Evolutionary conservation across 768 basidiomycete species (phyloP).

Genomic region (Amanita fuliginea): DNA sequence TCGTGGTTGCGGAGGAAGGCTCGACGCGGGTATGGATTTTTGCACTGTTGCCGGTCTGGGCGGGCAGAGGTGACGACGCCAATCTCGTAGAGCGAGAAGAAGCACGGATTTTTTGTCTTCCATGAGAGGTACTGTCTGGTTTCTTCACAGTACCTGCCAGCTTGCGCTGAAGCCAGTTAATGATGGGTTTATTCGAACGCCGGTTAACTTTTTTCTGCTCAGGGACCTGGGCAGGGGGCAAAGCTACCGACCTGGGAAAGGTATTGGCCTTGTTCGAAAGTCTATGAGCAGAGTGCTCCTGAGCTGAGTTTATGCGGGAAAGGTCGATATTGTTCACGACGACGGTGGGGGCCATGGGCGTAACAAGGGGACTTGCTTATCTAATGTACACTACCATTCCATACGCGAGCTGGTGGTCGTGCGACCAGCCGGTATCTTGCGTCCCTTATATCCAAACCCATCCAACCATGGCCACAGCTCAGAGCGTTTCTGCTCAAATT

Average conservation of each 20-base stretch:
- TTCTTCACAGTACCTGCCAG: slow-evolving; percentile 62
- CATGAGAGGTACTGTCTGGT: slow-evolving; percentile 23
- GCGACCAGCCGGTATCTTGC: slow-evolving; percentile 50
- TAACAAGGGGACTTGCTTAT: neutral
- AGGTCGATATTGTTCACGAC: slow-evolving; percentile 5
- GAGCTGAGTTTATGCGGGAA: neutral
- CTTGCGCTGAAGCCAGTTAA: slow-evolving; percentile 87
- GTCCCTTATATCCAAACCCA: slow-evolving; percentile 83
- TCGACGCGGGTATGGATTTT: neutral
- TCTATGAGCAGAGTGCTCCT: neutral
- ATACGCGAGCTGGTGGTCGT: slow-evolving; percentile 37
- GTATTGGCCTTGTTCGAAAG: neutral
- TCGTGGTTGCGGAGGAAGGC: slow-evolving; percentile 14
- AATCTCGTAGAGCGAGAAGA: slow-evolving; percentile 25
- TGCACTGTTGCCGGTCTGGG: neutral
- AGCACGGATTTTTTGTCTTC: slow-evolving; percentile 21
- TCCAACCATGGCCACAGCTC: slow-evolving; percentile 92
- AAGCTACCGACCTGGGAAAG: slow-evolving; percentile 10
- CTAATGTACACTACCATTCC: slow-evolving; percentile 50
- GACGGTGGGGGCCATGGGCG: slow-evolving; percentile 4
- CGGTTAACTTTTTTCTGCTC: slow-evolving; percentile 55
- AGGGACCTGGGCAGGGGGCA: slow-evolving; percentile 18
- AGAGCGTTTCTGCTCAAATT: slow-evolving; percentile 73
- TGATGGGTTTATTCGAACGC: slow-evolving; percentile 74
- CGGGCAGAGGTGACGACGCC: slow-evolving; percentile 25